Percentiles rank a stretch among this genome's conserved stretches.
Evolutionary conservation across 2,329 filamentous ascomycete species (phyloP).

Genomic region (Epichloe hybrida): DNA sequence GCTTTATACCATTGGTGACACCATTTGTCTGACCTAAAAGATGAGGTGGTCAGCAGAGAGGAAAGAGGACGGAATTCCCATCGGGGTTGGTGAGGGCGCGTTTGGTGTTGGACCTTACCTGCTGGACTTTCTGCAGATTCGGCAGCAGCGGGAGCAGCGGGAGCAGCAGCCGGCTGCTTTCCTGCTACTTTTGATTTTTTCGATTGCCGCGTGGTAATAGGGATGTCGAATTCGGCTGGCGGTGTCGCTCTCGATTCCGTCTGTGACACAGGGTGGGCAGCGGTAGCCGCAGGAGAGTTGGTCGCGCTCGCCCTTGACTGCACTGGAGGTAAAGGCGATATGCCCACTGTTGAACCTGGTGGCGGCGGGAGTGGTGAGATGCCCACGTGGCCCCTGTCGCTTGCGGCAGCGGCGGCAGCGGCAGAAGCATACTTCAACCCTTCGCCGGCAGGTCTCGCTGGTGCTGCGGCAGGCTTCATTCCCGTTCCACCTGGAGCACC

Average conservation of each 20-base stretch:
- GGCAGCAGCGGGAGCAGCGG: no score
- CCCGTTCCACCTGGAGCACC: slow-evolving; percentile 38
- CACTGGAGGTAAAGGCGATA: slow-evolving; percentile 35
- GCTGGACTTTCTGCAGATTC: slow-evolving; percentile 31
- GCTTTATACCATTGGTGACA: slow-evolving; percentile 36
- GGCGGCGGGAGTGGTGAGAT: slow-evolving; percentile 90
- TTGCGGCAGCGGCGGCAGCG: slow-evolving; percentile 82
- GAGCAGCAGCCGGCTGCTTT: slow-evolving; percentile 26
- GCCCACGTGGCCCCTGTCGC: slow-evolving; percentile 75
- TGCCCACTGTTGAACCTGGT: slow-evolving; percentile 43
- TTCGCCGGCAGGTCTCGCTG: slow-evolving; percentile 73
- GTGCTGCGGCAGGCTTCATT: slow-evolving; percentile 93
- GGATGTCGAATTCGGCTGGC: slow-evolving; percentile 12
- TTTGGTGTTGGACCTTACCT: slow-evolving; percentile 20
- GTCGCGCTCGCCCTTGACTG: slow-evolving; percentile 42
- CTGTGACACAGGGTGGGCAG: slow-evolving; percentile 31
- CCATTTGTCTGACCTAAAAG: slow-evolving; percentile 33
- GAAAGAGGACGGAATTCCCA: not conserved
- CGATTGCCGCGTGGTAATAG: slow-evolving; percentile 17
- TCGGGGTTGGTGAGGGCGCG: not conserved
- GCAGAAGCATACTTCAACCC: slow-evolving; percentile 94
- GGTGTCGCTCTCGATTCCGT: slow-evolving; percentile 7
- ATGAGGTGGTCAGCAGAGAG: not conserved
- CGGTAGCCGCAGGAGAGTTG: slow-evolving; percentile 37
- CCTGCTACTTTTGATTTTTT: slow-evolving; percentile 30